Base-by-base conservation (phyloP, 2,329 filamentous ascomycete genomes). In the Venturiaceae sp. region DNA sequence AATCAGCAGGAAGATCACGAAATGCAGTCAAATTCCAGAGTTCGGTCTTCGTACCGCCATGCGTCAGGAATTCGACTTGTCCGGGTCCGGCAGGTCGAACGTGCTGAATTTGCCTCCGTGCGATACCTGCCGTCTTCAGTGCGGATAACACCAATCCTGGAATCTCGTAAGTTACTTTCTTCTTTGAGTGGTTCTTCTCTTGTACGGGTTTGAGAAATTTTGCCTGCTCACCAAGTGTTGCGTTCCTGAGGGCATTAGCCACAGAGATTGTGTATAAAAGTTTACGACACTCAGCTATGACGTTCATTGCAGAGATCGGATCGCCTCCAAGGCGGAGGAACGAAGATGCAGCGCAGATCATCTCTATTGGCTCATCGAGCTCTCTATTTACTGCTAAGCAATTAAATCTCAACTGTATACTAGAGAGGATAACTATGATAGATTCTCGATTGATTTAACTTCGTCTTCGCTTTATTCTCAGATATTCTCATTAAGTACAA, bases 31-130 rank as follows among this genome's bases (percentile, higher is more conserved):
- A 52, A n/a, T 55, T 41, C 63, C 62, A 65, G 41, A 63, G 55
- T 57, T 62, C 53, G 13, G 62, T 21, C 32, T 58, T 26, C 26
- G 39, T 50, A 50, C 53, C 23, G 13, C 62, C 62, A n/a, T 63
- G 63, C 13, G 34, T 58, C 11, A 64, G 21, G 37, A 66, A 63
- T 26, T 63, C 64, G n/a, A 57, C 34, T 36, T 63, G 62, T 8
- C 62, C 62, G 0, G 63, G 60, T 13, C 50, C 28, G 32, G 58
- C 62, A 11, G 63, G 64, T 53, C 60, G 64, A 8, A 66, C 58
- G n/a, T 60, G 58, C 41, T 65, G 60, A 21, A 46, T 34, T 16
- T 34, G 16, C 7, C 54, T n/a, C 16, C 14, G 7, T 28, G 7
- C 19, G 19, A 21, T 6, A n/a, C 26, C 19, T 21, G 26, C 44